These are phyloP conservation scores for Pleurotus cornucopiae DNA, from an alignment of 768 basidiomycete genomes.

Conservation along the genomic window DNA sequence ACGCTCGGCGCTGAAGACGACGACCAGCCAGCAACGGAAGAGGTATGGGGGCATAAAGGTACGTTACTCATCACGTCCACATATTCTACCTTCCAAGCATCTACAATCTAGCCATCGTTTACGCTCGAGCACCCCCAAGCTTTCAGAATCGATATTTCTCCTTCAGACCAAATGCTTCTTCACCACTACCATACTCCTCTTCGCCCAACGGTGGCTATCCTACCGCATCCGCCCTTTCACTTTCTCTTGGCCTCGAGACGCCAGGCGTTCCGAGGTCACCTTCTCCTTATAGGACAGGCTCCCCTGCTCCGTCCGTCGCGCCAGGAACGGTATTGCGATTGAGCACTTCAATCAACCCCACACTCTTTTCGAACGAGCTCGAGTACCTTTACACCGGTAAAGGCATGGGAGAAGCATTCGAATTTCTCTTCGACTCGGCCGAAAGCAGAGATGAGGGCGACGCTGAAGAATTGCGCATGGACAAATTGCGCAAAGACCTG, in stretches of 20 bases:
- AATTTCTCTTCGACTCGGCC: slow-evolving; percentile 76
- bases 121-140: slow-evolving; percentile 88
- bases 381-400: slow-evolving; percentile 95
- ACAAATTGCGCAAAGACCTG: slow-evolving; percentile 88
- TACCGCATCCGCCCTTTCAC: slow-evolving; percentile 58
- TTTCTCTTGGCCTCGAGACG: slow-evolving; percentile 43
- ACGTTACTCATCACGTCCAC: slow-evolving; percentile 14
- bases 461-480: slow-evolving; percentile 53
- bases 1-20: slow-evolving; percentile 50
- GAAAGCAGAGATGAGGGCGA: slow-evolving; percentile 44
- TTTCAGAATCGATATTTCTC: slow-evolving; percentile 91
- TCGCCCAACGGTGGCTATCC: slow-evolving; percentile 47
- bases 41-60: slow-evolving; percentile 98
- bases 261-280: slow-evolving; percentile 40
- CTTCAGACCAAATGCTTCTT: slow-evolving; percentile 59
- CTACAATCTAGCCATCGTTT: slow-evolving; percentile 70
- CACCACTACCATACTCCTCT: slow-evolving; percentile 41
- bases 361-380: slow-evolving; percentile 84
- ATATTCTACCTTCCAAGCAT: not conserved
- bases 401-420: slow-evolving; percentile 83
- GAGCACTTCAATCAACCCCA: slow-evolving; percentile 65
- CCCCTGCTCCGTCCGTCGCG: slow-evolving; percentile 41
- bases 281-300: slow-evolving; percentile 39
- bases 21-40: slow-evolving; percentile 41
- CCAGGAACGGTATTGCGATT: slow-evolving; percentile 53